Evolutionary conservation across 2,329 filamentous ascomycete species (phyloP), one percentile per base, ranked within the genome.

Genomic region (Fusarium sp.): DNA sequence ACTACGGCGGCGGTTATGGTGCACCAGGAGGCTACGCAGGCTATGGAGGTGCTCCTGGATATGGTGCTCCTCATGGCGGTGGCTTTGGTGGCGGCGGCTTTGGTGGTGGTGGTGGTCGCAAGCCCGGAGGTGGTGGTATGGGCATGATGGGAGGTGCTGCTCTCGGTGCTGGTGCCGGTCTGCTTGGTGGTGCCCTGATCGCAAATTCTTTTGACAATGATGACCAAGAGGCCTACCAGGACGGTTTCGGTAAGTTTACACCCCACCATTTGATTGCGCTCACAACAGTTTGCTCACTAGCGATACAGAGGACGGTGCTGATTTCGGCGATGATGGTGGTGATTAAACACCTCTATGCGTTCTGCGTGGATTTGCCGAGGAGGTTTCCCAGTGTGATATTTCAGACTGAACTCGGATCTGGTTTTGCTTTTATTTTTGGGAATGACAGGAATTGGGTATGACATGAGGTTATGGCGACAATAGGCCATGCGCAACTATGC

Each of bases 131-230:
- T 30, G 81, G 81, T 46, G 79, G 80, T 23, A 79, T 95, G 82
- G 93, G 93, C n/a, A 86, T 88, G 65, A 89, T 86, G 3, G 93
- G 93, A 50, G 93, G 91, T 55, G 89, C 91, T 12, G 93, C 93
- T 26, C 83, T 97, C 45, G 94, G 94, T 83, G 80, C 93, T 7
- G 94, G 94, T 73, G 94, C 92, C 70, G 94, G 94, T 80, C 77
- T 97, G 78, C 76, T 97, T 2, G 95, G 94, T 74, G 94, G 94
- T 60, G 88, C 89, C 68, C 69, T 97, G 75, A 81, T 97, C 35
- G 91, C 86, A 4, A 85, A 92, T 76, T 90, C 91, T 2, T 85
- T 95, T 54, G 82, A 92, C 60, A 88, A 92, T 67, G 79, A 86
- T 49, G 81, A 92, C 71, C 82, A 91, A 65, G 84, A 89, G 8